Base-by-base conservation (phyloP, 345 rosid genomes). In the Salix purpurea region DNA sequence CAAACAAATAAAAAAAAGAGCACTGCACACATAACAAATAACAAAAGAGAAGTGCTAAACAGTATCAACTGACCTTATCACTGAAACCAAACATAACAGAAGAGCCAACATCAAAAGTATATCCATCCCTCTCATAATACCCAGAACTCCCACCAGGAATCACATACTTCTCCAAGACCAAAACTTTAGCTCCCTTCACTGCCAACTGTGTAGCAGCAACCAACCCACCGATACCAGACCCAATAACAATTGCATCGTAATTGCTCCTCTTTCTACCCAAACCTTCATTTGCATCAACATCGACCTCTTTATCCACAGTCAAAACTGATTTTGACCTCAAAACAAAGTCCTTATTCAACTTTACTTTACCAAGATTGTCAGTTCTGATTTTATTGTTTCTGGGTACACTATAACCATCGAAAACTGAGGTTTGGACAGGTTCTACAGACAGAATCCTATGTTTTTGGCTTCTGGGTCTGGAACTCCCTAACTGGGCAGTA, bases 91-190 rank as follows among this genome's bases (percentile, higher is more conserved):
- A 92, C 97, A 95, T 94, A 19, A 96, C 97, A 74, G 99, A 96
- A 66, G 98, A 96, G 2, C 98, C 96, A 77, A 92, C 98, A 86
- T 96, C 99, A 82, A 96, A 96, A 64, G 94, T 96, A 71, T 83
- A 92, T 3, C 96, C 98, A 85, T 92, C 96, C 81, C 92, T 88
- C 81, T 90, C 81, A 46, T 91, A 96, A 82, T 83, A 89, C 30
- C 99, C 97, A 74, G 97, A 96, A 79, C 99, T 96, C n/a, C 98
- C 96, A 39, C 98, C 97, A 65, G 98, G 98, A 84, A 96, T 96
- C 85, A 91, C 88, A 83, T 96, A 96, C 87, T 93, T 93, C 90
- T 93, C 97, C 70, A 91, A 76, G 48, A 90, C 94, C 78, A 96
- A 78, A 82, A 96, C 94, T 88, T 75, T 88, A 62, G 97, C 98